Conservation (phyloP, 116 monocot species). For the Posidonia oceanica region DNA sequence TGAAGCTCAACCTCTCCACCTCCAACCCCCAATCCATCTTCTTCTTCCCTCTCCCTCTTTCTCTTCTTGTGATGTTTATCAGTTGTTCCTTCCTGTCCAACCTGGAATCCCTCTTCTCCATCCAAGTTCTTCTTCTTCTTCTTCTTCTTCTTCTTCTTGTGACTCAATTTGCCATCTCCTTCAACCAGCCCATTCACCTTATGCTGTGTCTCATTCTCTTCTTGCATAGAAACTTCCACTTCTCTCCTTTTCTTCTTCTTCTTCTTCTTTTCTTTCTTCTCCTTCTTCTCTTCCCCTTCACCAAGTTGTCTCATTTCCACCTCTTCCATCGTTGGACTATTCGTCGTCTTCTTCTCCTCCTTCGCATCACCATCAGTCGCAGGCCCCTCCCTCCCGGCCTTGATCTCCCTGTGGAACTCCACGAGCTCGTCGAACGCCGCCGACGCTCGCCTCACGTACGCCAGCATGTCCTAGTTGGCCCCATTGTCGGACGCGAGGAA, state of each 20-base stretch:
- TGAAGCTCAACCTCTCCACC: not conserved
- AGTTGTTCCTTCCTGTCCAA: conserved; percentile 1
- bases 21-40: not conserved
- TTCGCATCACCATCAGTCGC: not conserved
- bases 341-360: not conserved
- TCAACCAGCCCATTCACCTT: not conserved
- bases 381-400: not conserved
- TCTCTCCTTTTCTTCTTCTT: not conserved
- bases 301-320: not conserved
- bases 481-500: conserved; percentile 17
- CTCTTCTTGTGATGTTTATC: not conserved
- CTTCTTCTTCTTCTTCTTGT: conserved; percentile 5
- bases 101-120: not conserved
- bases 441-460: conserved; percentile 14
- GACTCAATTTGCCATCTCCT: not conserved
- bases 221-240: not conserved
- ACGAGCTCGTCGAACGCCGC: conserved; percentile 13
- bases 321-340: not conserved
- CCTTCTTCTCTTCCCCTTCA: conserved; percentile 5
- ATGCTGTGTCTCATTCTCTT: not conserved
- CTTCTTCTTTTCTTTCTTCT: conserved; percentile 4
- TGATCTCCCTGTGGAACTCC: not conserved
- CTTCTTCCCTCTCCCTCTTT: not conserved
- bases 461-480: conserved; percentile 8
- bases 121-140: not conserved